Evolutionary conservation across 2,329 filamentous ascomycete genomes (phyloP), one percentile per base, ranked within the genome.

Genomic region (Periconia sp.): DNA sequence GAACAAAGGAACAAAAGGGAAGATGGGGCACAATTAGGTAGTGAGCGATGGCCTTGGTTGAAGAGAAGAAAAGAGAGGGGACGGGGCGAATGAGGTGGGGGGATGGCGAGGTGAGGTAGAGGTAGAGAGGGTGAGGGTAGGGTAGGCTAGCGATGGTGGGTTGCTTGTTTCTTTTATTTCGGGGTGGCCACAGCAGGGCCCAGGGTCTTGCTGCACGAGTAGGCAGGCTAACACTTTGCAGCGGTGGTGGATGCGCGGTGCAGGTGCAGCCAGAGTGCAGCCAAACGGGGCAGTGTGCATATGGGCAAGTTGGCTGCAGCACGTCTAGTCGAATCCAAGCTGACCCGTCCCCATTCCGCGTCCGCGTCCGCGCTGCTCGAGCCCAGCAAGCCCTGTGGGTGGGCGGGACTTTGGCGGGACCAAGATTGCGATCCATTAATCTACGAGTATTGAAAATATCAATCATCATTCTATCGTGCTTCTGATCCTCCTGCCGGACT

Each of bases 51-150:
- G 70, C 73, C 71, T 65, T 69, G 66, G 63, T 62, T 61, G 61
- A 64, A 64, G 58, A 56, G 33, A 37, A 71, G 66, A 74, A 61
- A 69, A 71, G 68, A 71, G 67, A 65, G 63, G 63, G 59, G 68
- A n/a, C n/a, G 59, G 65, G 70, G 62, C 68, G 71, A 74, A 76
- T 75, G 72, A 71, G 71, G 68, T 55, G 70, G 50, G 68, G 69
- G 66, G 72, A 72, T 64, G 72, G 74, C 71, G 75, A 73, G 73
- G 74, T 68, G 68, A 64, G 69, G 71, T 27, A 8, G 8, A 8
- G 69, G 70, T 64, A 72, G 70, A 27, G 69, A 72, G 72, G 72
- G 69, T 70, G 64, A 72, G 70, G 69, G 68, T 70, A 69, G 63
- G 66, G 71, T 69, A 69, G 62, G 65, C 64, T 74, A 72, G 65